Percentiles rank a stretch among this genome's conserved stretches.
These are phyloP conservation scores for Podaxis sp. DNA, from an alignment of 768 basidiomycete genomes.

Conservation along the genomic window DNA sequence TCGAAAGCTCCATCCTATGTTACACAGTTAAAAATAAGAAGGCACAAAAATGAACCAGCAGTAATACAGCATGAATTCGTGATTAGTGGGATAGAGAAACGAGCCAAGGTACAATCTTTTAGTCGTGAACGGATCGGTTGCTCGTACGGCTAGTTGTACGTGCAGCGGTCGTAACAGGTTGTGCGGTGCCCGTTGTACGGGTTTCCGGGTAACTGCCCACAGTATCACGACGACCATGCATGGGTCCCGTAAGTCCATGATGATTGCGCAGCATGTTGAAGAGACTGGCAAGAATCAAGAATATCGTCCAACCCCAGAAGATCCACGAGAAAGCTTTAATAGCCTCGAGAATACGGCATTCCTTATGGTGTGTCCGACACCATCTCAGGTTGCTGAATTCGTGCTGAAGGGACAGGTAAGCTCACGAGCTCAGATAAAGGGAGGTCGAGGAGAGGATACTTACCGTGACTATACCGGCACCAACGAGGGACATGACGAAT, in stretches of 20 bases:
- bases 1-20: too few species aligned
- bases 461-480: slow-evolving; percentile 62
- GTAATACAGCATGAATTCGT: background rate
- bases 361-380: slow-evolving; percentile 44
- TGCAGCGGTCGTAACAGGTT: background rate
- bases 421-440: background rate
- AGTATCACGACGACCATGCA: slow-evolving; percentile 18
- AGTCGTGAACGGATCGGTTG: background rate
- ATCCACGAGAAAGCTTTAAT: slow-evolving; percentile 73
- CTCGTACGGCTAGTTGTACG: background rate
- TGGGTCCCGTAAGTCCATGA: slow-evolving; percentile 17
- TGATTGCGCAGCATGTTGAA: slow-evolving; percentile 22
- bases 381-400: slow-evolving; percentile 56
- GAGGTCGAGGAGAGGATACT: slow-evolving; percentile 20
- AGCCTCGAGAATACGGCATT: slow-evolving; percentile 61
- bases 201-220: slow-evolving; percentile 22
- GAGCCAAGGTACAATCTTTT: background rate
- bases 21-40: background rate
- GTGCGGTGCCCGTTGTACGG: slow-evolving; percentile 2
- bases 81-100: background rate
- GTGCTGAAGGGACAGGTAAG: slow-evolving; percentile 29
- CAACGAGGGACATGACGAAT: slow-evolving; percentile 66
- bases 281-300: slow-evolving; percentile 46
- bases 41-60: background rate
- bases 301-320: slow-evolving; percentile 50